These are phyloP conservation scores for Plenodomus tracheiphilus DNA, from an alignment of 2,329 filamentous ascomycete species.

Conservation along the genomic window DNA sequence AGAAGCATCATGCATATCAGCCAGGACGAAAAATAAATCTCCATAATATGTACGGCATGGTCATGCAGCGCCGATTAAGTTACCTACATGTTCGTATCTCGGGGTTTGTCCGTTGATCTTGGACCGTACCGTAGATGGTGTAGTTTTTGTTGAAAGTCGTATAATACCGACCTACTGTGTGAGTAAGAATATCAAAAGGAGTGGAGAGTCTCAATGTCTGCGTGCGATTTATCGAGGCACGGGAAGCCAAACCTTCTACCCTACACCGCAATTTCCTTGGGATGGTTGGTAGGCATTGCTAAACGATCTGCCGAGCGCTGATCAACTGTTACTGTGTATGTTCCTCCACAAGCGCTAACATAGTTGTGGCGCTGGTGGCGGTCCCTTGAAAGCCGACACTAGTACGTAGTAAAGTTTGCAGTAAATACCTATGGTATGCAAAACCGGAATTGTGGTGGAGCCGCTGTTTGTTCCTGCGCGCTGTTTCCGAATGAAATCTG, in stretches of 20 bases:
- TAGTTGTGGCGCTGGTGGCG: conserved; percentile 14
- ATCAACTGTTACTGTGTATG: too few relatives aligned
- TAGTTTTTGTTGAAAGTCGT: too few relatives aligned
- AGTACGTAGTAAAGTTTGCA: too few relatives aligned
- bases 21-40: too few relatives aligned
- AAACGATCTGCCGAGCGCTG: not conserved
- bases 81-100: not conserved
- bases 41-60: conserved; percentile 22
- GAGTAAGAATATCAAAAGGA: not conserved
- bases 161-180: too few relatives aligned
- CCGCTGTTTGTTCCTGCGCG: not conserved
- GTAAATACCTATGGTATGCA: not conserved
- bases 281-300: not conserved
- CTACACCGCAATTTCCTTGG: not conserved
- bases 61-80: conserved; percentile 1
- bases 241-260: too few relatives aligned
- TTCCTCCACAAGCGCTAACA: conserved; percentile 22
- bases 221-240: too few relatives aligned
- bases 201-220: too few relatives aligned
- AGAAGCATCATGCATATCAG: conserved; percentile 25
- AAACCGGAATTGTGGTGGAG: not conserved
- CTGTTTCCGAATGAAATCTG: not conserved
- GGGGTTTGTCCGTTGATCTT: too few relatives aligned
- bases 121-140: too few relatives aligned
- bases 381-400: conserved; percentile 7